These are phyloP conservation scores for Groenewaldozyma salmanticensis DNA, from an alignment of 805 yeast genomes.

Conservation along the genomic window DNA sequence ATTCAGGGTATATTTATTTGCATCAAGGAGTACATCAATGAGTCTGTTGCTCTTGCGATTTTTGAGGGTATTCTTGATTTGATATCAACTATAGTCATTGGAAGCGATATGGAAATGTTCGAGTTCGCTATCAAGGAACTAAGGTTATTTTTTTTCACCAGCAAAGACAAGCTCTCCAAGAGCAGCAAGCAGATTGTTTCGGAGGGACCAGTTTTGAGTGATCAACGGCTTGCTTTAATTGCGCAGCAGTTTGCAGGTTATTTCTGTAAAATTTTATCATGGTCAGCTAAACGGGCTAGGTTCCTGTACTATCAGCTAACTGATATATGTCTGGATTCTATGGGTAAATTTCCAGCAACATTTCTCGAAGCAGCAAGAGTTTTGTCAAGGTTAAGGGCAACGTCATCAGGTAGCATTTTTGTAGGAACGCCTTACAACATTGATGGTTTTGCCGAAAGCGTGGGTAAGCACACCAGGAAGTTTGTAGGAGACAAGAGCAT, in stretches of 20 bases:
- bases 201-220: neutral
- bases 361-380: constrained; percentile 40
- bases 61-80: constrained; percentile 22
- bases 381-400: constrained; percentile 45
- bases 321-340: constrained; percentile 14
- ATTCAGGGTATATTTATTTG: neutral
- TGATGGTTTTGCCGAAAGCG: constrained; percentile 45
- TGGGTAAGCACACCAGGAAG: constrained; percentile 12
- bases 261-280: constrained; percentile 30
- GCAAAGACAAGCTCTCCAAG: neutral
- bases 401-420: constrained; percentile 36
- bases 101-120: constrained; percentile 4
- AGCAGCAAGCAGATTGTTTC: neutral
- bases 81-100: constrained; percentile 20
- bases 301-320: constrained; percentile 28
- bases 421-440: constrained; percentile 48
- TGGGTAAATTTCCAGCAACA: constrained; percentile 16
- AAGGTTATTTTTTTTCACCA: too few relatives aligned
- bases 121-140: neutral
- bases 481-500: constrained; percentile 15
- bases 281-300: constrained; percentile 29
- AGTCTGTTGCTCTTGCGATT: constrained; percentile 23
- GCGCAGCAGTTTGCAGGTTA: constrained; percentile 19
- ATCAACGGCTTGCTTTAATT: constrained; percentile 12
- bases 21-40: neutral